Evolutionary conservation across 306 rosid species (phyloP), one percentile per base, ranked within the genome.

Genomic region (Purshia tridentata): DNA sequence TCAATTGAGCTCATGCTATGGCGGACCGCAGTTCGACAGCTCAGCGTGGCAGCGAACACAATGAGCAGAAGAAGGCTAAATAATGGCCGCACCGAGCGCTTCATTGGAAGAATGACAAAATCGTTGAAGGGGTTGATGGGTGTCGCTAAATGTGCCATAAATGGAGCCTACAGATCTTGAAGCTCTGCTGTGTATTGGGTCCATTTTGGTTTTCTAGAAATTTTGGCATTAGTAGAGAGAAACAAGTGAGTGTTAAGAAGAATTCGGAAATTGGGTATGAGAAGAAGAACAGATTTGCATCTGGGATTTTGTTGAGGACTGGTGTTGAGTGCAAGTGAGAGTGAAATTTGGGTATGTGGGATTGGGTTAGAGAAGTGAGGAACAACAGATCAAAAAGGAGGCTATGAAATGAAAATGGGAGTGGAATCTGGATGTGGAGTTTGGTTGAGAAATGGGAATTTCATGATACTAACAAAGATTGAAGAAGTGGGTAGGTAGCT

Each of bases 51-150:
- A 16, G 81, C 65, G 82, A 88, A 87, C 47, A 86, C 82, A 11
- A 84, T 13, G 53, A 91, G 72, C 4, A 95, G 85, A 44, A 95
- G 78, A 23, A 91, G 66, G 45, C 83, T 70, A 72, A 95, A 87
- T 3, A 91, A 74, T 0, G 98, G 89, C 2, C 96, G 89, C 61
- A 91, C 88, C 59, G 88, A 83, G 72, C 88, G 89, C 82, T 91
- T 95, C 99, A 91, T 88, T 11, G 88, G 86, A 12, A 73, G 8
- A 5, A 29, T 4, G 66, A 8, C 45, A 77, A 64, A 78, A 60
- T 82, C 80, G 50, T 63, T 64, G 37, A 80, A 55, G 7, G 78
- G 75, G 65, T 63, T 65, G 47, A 56, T 72, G 53, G 79, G 76
- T 53, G 67, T 39, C 1, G 86, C 84, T 84, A 91, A 80, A 77